phyloP scores from a whole-genome alignment of 257 asterid species.

The Jacaranda mimosifolia region DNA sequence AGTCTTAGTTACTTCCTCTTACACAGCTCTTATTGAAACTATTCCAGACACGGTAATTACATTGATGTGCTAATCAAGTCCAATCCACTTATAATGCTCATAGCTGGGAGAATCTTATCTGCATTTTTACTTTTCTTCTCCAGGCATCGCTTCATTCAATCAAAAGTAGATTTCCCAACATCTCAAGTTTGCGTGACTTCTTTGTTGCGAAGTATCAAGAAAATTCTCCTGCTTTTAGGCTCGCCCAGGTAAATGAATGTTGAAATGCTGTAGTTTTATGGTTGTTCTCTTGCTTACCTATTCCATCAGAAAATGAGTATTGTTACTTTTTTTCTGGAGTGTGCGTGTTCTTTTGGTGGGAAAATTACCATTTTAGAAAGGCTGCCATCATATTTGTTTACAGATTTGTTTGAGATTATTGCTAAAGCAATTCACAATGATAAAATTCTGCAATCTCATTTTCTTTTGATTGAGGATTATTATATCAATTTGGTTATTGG shows the following conservation, averaged over 20 bases:
- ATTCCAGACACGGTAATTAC: constrained; percentile 93
- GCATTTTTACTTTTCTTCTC: constrained; percentile 21
- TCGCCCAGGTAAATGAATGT: constrained; percentile 80
- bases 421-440: neutral
- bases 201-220: constrained; percentile 92
- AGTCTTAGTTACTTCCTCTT: constrained; percentile 95
- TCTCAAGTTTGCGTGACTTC: constrained; percentile 92
- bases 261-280: neutral
- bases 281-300: constrained; percentile 29
- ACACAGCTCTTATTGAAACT: constrained; percentile 98
- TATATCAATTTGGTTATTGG: neutral
- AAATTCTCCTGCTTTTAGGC: constrained; percentile 88
- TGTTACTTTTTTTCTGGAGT: neutral
- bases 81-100: constrained; percentile 20
- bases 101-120: constrained; percentile 12
- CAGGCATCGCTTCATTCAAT: constrained; percentile 98
- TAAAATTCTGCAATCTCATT: neutral
- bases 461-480: neutral
- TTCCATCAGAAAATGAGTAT: neutral
- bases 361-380: constrained; percentile 1
- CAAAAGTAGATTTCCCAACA: constrained; percentile 88
- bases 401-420: neutral
- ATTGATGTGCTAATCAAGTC: constrained; percentile 10
- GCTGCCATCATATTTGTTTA: neutral
- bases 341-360: constrained; percentile 9